These are phyloP conservation scores for Diaporthe humulicola DNA, from an alignment of 2,329 filamentous ascomycete genomes.

Conservation along the genomic window DNA sequence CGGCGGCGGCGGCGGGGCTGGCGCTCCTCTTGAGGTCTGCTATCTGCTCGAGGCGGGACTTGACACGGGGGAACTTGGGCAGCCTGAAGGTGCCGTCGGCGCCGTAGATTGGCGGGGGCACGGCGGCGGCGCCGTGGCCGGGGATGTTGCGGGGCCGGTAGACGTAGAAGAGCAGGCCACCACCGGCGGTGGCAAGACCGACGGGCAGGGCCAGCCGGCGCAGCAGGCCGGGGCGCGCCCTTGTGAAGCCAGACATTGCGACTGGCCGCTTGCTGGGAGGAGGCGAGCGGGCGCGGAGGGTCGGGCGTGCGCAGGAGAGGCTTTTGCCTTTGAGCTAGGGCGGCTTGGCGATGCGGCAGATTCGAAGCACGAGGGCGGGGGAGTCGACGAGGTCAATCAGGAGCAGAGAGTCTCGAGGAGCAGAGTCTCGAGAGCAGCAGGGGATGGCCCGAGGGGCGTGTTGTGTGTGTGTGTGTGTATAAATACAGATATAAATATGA, in stretches of 20 bases:
- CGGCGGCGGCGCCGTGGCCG: constrained; percentile 75
- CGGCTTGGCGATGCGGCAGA: constrained; percentile 18
- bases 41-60: constrained; percentile 74
- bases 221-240: constrained; percentile 47
- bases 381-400: not conserved
- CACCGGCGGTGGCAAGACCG: constrained; percentile 56
- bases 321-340: not conserved
- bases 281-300: not conserved
- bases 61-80: constrained; percentile 74
- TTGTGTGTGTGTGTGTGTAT: no score
- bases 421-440: no score
- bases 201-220: constrained; percentile 60
- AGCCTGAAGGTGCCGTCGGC: constrained; percentile 77
- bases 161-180: constrained; percentile 62
- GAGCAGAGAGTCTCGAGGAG: not conserved
- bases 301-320: not conserved
- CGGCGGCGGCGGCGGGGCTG: constrained; percentile 46
- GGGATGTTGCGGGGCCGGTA: constrained; percentile 81
- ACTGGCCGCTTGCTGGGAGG: not conserved
- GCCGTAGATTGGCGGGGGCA: constrained; percentile 78
- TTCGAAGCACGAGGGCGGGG: not conserved
- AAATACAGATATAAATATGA: not conserved
- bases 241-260: constrained; percentile 43
- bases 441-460: no score
- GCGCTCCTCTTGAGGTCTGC: constrained; percentile 67